A percentile compares a stretch with the other conserved stretches of the same genome.
Evolutionary conservation across 352 stramenopile species (phyloP).

Genomic region (Thraustochytrium sp.): DNA sequence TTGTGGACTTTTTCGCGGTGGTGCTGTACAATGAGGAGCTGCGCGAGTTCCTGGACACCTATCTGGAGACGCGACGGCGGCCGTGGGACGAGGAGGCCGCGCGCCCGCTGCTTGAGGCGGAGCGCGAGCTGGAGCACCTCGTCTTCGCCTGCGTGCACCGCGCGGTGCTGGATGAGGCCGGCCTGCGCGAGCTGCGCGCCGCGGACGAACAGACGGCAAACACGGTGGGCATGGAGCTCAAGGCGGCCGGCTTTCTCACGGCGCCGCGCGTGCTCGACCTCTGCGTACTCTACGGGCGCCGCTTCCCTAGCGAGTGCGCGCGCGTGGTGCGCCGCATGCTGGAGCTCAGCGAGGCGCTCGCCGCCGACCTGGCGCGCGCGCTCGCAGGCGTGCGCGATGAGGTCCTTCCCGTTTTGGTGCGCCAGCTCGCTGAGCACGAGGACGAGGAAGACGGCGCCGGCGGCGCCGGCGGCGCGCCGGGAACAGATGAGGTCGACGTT

Average conservation of each 20-base stretch:
- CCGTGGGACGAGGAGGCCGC: background rate
- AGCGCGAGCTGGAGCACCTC: background rate
- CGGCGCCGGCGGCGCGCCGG: no score
- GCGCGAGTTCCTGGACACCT: background rate
- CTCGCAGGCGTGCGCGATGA: background rate
- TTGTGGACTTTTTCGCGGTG: background rate
- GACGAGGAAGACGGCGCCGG: no score
- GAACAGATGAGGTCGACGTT: background rate
- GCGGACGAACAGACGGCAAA: background rate
- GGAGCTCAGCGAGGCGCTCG: background rate
- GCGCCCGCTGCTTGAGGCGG: background rate
- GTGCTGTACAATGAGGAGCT: background rate
- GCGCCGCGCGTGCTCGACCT: conserved; percentile 15
- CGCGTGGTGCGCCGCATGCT: background rate
- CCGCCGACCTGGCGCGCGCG: background rate
- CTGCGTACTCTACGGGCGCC: background rate
- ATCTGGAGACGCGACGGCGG: background rate
- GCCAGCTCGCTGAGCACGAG: background rate
- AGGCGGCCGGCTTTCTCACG: background rate
- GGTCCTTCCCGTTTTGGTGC: background rate
- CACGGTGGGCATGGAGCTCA: conserved; percentile 19
- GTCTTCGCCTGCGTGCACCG: background rate
- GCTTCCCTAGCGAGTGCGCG: background rate
- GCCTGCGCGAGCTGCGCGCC: background rate
- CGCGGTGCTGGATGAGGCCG: background rate